Evolutionary conservation across 495 filamentous ascomycete genomes (phyloP), one percentile per base, ranked within the genome.

Genomic region (Mytilinidion resinicola): DNA sequence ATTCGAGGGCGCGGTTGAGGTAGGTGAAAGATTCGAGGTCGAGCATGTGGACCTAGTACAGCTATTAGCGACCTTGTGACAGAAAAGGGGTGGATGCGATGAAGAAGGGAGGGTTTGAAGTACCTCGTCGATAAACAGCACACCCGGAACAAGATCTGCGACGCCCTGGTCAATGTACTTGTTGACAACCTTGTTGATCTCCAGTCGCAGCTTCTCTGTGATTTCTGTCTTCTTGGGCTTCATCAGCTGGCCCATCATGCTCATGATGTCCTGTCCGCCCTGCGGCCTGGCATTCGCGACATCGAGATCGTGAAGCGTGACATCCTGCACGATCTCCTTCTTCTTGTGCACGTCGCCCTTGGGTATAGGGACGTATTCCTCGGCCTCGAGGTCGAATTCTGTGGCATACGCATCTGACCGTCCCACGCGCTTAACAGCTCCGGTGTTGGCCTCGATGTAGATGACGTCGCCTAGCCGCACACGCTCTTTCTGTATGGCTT

Each of bases 311-410:
- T 98, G 93, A 56, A 98, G 79, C 35, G 91, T 95, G 56, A 98
- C 93, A 68, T 97, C 93, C 70, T 98, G 93, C n/a, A 98, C 93
- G 55, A 97, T 92, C 75, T 98, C 93, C 78, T 98, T 98, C 82
- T 96, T 96, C 80, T 97, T 98, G 76, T 96, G 93, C 39, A 98
- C 93, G 65, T 98, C 93, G 42, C 93, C 93, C 75, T 98, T 96
- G 17, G 93, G 93, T 57, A 98, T 93, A 4, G 93, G 93, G 50
- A 97, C 93, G 72, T 97, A 97, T 71, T 98, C 93, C 69, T 97
- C 93, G 0, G 93, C 93, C 77, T 97, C 93, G 17, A 96, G 83
- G 76, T 98, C 93, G 71, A 97, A 98, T 68, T 98, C 93, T 17
- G 93, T 97, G 19, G 90, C 90, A 71, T 96, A 97, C 19, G 93